Evolutionary conservation across 2,329 filamentous ascomycete species (phyloP).

Genomic region (Lasiodiplodia gonubiensis): DNA sequence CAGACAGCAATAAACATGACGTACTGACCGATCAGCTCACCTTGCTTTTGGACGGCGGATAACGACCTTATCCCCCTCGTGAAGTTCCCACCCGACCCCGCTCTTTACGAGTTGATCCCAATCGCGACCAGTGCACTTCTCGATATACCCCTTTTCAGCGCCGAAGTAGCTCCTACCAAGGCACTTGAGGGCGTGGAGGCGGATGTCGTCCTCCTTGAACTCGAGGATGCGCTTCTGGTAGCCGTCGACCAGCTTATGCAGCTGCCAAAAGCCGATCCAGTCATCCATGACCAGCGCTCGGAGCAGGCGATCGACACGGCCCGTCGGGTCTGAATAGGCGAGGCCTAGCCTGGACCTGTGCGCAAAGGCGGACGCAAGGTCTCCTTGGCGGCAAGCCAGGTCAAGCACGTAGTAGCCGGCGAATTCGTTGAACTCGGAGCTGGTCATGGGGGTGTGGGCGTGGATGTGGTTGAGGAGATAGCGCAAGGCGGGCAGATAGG

Average conservation of each 20-base stretch:
- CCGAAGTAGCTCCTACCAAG: conserved; percentile 81
- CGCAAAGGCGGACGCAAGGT: conserved; percentile 73
- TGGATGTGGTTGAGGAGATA: conserved; percentile 79
- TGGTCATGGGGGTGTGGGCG: conserved; percentile 68
- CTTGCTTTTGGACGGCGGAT: conserved; percentile 68
- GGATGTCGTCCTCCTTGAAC: conserved; percentile 76
- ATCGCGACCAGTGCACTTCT: conserved; percentile 68
- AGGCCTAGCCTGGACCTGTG: conserved; percentile 61
- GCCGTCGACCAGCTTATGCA: conserved; percentile 76
- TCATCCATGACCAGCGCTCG: conserved; percentile 78
- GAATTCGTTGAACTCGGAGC: conserved; percentile 78
- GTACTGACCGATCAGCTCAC: conserved; percentile 16
- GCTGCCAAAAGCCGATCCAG: conserved; percentile 77
- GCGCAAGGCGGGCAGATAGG: conserved; percentile 85
- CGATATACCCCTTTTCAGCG: conserved; percentile 71
- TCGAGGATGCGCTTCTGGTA: conserved; percentile 81
- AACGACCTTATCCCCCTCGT: conserved; percentile 70
- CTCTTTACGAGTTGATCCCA: conserved; percentile 76
- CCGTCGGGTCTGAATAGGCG: conserved; percentile 26
- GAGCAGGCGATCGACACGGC: conserved; percentile 70
- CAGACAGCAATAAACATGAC: conserved; percentile 9
- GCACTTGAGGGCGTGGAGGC: conserved; percentile 81
- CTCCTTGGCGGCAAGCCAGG: conserved; percentile 79
- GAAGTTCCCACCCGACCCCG: conserved; percentile 84
- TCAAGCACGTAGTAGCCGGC: conserved; percentile 84